Evolutionary conservation across 139 green algal species (phyloP), one percentile per base, ranked within the genome.

Genomic region (Coelastrella sp.): DNA sequence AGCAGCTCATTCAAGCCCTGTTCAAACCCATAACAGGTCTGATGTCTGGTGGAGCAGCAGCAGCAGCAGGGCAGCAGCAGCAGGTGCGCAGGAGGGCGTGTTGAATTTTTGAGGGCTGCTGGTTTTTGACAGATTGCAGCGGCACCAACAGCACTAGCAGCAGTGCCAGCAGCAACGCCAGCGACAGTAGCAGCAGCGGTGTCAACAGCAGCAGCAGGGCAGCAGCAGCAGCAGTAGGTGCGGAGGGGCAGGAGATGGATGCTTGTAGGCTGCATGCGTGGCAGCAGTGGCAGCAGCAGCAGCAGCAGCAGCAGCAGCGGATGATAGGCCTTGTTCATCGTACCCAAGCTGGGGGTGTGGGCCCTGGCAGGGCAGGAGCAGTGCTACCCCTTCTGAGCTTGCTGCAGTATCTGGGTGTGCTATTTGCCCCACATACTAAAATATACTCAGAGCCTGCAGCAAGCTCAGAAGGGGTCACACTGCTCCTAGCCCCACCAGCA

Each of bases 51-150:
- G 68, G 82, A 60, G 49, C 82, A 88, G 63, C 63, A 88, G 65
- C 82, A 85, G 79, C 82, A 88, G 61, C 61, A 61, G 9, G 25
- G 80, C 80, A 86, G 80, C 80, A 65, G 80, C 60, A 87, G 82
- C 61, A 78, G 78, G 27, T 83, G 10, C n/a, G 25, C 74, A 12
- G 74, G 0, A 15, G 74, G 49, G 27, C 35, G 35, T 20, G 9
- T 57, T 56, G 27, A 9, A 66, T 20, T 25, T 65, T 35, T 60
- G 78, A 61, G 24, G n/a, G 6, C 11, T 65, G 35, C 7, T n/a
- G 68, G 68, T 76, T n/a, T 24, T 19, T 76, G 7, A 19, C 68
- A 7, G 17, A 27, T 25, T 10, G 68, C 15, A 24, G 10, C 35
- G 19, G 10, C 4, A 27, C 8, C 5, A 27, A 8, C 63, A 76